Conservation (phyloP, 2,329 filamentous ascomycete species). For the Alternaria gansuensis region DNA sequence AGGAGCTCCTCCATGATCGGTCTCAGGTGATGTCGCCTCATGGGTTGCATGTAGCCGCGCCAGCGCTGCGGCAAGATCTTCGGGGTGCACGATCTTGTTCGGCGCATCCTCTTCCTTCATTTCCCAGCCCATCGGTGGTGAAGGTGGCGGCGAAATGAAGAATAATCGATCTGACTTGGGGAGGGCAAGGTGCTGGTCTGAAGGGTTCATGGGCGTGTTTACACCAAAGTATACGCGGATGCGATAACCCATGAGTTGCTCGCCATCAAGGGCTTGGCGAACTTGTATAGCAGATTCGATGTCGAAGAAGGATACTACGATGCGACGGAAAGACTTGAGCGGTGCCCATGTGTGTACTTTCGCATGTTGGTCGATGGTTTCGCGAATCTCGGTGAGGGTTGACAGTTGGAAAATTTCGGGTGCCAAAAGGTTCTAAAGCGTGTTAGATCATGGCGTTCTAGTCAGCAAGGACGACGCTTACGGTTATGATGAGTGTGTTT, state of each 20-base stretch:
- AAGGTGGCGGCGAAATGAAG: conserved; percentile 72
- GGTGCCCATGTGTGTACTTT: conserved; percentile 80
- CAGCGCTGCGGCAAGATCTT: conserved; percentile 67
- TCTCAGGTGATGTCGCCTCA: conserved; percentile 40
- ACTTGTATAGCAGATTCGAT: conserved; percentile 74
- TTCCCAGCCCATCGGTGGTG: conserved; percentile 71
- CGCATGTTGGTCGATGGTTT: conserved; percentile 74
- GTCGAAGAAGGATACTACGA: conserved; percentile 80
- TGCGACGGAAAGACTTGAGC: conserved; percentile 82
- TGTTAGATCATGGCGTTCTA: conserved; percentile 26
- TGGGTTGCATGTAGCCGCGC: conserved; percentile 59
- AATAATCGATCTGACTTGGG: conserved; percentile 70
- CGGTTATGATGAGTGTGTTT: conserved; percentile 84
- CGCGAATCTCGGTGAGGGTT: conserved; percentile 76
- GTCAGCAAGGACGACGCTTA: conserved; percentile 33
- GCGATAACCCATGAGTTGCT: conserved; percentile 72
- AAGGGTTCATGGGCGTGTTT: conserved; percentile 51
- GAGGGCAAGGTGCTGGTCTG: conserved; percentile 52
- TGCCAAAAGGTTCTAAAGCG: conserved; percentile 70
- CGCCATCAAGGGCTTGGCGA: conserved; percentile 76
- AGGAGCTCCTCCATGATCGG: conserved; percentile 30
- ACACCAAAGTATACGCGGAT: conserved; percentile 54
- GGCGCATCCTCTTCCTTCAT: conserved; percentile 69
- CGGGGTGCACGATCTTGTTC: conserved; percentile 71
- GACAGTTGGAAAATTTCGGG: conserved; percentile 76